Base-by-base conservation (phyloP, 2,329 filamentous ascomycete species). In the Furcasterigmium furcatum region DNA sequence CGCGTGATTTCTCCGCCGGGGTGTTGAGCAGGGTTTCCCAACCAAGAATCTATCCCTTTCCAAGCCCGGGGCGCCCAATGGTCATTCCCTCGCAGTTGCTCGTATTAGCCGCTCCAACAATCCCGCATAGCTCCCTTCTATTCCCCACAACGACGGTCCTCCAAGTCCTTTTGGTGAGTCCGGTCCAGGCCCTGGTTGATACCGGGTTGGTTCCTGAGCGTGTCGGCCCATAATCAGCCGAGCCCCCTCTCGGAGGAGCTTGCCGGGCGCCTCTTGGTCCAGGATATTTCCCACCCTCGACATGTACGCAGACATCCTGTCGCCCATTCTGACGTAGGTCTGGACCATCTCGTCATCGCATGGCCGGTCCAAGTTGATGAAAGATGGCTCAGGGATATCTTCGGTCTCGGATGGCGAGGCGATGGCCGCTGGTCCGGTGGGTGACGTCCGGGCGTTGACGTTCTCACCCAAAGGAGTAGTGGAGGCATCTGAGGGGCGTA, bases 311-410 rank as follows among this genome's bases (percentile, higher is more conserved):
- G 63, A 65, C 70, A 82, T 78, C 4, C 53, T 61, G 2, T 49
- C 46, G 0, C 77, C 78, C 14, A 69, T 63, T 10, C 70, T 63
- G 1, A 82, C 75, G 55, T 77, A 82, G 2, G 73, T 58, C 52
- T 82, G 78, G 2, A 80, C 76, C 41, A 81, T 65, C 52, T 81
- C 77, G 54, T 82, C 79, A 49, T 81, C 76, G 3, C 71, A 71
- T 0, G 78, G 78, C 9, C 77, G 65, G 46, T 82, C 79, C 0
- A 82, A 61, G 16, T 74, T 69, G 30, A 80, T 75, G 9, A 74
- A 72, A 0, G 59, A 65, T 0, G 71, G 66, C 10, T 53, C 47
- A 10, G 46, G 45, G 20, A 43, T 43, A 4, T 47, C 34, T n/a
- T n/a, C n/a, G n/a, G 12, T 46, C 46, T n/a, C n/a, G n/a, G n/a